These are phyloP conservation scores for Cladosporium sp. DNA, from an alignment of 2,329 filamentous ascomycete species.

Conservation along the genomic window DNA sequence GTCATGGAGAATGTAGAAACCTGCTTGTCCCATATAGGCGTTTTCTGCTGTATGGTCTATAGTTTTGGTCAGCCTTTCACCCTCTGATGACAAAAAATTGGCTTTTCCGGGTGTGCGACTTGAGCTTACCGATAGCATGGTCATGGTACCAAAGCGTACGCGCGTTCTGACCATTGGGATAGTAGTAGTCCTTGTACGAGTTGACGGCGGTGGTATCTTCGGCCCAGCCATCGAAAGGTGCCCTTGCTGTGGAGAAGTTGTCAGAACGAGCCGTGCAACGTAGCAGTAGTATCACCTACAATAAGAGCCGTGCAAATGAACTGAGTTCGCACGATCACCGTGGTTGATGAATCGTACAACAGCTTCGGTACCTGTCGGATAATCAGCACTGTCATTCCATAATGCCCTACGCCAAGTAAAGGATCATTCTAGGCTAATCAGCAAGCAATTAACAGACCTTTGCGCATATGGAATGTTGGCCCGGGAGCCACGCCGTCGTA, in stretches of 20 bases:
- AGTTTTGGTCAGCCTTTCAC: background rate
- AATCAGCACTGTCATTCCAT: too few species aligned
- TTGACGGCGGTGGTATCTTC: conserved; percentile 48
- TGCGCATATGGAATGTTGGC: conserved; percentile 48
- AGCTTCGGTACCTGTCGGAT: conserved; percentile 39
- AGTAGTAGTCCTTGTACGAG: conserved; percentile 59
- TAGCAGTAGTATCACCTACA: conserved; percentile 15
- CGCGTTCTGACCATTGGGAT: conserved; percentile 52
- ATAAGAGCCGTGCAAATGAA: conserved; percentile 56
- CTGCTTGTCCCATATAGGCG: conserved; percentile 53
- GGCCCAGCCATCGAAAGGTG: conserved; percentile 50
- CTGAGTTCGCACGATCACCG: conserved; percentile 40
- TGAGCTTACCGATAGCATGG: conserved; percentile 31
- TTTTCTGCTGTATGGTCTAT: conserved; percentile 45
- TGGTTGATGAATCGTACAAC: conserved; percentile 54
- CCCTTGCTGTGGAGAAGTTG: conserved; percentile 14
- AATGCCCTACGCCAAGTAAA: too few species aligned
- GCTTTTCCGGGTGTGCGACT: too few species aligned
- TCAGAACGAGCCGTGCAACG: background rate
- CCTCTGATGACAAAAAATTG: conserved; percentile 11
- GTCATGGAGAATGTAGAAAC: conserved; percentile 53
- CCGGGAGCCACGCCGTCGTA: conserved; percentile 50
- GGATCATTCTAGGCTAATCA: too few species aligned
- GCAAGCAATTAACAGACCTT: conserved; percentile 21
- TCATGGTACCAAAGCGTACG: conserved; percentile 57